A percentile compares a stretch with the other conserved stretches of the same genome.
These are phyloP conservation scores for Penicillium griseofulvum DNA, from an alignment of 2,329 filamentous ascomycete species.

Conservation along the genomic window DNA sequence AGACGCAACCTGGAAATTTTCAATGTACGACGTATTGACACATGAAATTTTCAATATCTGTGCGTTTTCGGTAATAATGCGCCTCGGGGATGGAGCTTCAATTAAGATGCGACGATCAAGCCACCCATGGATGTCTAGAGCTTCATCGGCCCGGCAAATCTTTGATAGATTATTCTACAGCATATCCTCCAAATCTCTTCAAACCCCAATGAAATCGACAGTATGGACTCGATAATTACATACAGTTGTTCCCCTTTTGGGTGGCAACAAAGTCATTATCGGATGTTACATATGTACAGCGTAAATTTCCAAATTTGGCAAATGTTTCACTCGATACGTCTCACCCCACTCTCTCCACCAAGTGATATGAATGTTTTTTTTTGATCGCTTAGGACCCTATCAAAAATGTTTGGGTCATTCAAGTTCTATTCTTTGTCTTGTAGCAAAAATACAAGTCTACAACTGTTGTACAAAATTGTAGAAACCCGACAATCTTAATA, in stretches of 20 bases:
- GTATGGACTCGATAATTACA: neutral
- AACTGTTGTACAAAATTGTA: too few relatives aligned
- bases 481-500: neutral
- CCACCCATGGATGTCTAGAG: neutral
- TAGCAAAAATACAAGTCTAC: neutral
- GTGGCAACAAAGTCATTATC: conserved; percentile 3
- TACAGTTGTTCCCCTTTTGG: neutral
- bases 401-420: neutral
- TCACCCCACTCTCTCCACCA: conserved; percentile 7
- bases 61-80: neutral
- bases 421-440: too few relatives aligned
- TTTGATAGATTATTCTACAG: neutral
- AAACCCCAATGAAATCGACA: neutral
- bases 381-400: neutral
- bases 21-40: neutral
- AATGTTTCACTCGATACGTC: conserved; percentile 10
- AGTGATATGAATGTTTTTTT: neutral
- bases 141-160: conserved; percentile 1
- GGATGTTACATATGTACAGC: neutral
- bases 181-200: neutral
- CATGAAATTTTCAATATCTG: conserved; percentile 3
- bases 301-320: conserved; percentile 1
- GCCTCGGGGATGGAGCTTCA: neutral
- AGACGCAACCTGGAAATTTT: neutral
- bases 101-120: neutral